Evolutionary conservation across 768 basidiomycete genomes (phyloP), one percentile per base, ranked within the genome.

Genomic region (Amylocystis lapponica): DNA sequence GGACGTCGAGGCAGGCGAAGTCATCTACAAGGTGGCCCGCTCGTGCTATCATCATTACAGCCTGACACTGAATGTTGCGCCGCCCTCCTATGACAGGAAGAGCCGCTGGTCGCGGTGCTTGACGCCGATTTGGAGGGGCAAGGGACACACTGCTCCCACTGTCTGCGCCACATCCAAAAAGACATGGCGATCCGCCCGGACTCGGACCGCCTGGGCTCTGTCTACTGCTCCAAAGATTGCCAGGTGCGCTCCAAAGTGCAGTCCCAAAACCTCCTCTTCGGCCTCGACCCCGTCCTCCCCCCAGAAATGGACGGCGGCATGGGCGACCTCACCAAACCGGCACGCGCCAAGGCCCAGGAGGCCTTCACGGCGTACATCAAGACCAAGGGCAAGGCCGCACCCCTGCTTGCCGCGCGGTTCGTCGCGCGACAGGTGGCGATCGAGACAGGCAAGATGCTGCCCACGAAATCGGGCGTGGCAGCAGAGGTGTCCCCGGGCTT

Each of bases 201-300:
- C 3, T 59, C 63, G 13, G 80, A 83, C 52, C 70, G 71, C 22
- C 70, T 86, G 40, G 52, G 64, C 27, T 75, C 79, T 16, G 72
- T 72, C 1, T 91, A 84, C 65, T 92, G 88, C 65, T 90, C 89
- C 7, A 69, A 74, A 49, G 72, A 72, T 8, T 90, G 87, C 53
- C 73, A 79, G 53, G 45, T 67, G 31, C 63, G 71, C 27, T 68
- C 80, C 31, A 77, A 74, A 55, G 54, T 66, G 2, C 78, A 82
- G 56, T 85, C 76, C 11, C 78, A 86, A 50, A 72, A 69, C 32
- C 70, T 91, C 36, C 76, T 90, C 36, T 89, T 90, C 64, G 78
- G 81, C 23, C 66, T 76, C 12, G 82, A 86, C 31, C 63, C 75
- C 1, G 74, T 80, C 19, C 56, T 88, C 12, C 82, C 85, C 3